Evolutionary conservation across 148 eudicot species (phyloP).

Genomic region (Camellia lanceoleosa): DNA sequence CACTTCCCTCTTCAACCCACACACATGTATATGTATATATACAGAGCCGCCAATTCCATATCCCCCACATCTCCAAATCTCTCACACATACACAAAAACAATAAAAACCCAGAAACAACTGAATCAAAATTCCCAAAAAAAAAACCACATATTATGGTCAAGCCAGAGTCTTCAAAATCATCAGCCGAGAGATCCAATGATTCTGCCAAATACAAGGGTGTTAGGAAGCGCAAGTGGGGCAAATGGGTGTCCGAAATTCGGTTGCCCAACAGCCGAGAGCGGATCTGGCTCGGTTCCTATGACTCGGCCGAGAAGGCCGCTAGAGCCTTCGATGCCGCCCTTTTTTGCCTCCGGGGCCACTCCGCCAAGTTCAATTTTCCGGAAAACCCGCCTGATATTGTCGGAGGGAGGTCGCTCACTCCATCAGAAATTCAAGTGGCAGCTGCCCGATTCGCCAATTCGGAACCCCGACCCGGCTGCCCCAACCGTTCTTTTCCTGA

Average conservation of each 20-base stretch:
- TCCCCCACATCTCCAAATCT: too few relatives aligned
- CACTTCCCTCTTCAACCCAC: too few relatives aligned
- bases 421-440: conserved; percentile 49
- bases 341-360: conserved; percentile 61
- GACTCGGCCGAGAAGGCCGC: conserved; percentile 63
- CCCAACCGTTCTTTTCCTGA: not conserved
- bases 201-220: too few relatives aligned
- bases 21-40: too few relatives aligned
- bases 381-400: conserved; percentile 47
- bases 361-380: conserved; percentile 70
- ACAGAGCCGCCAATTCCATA: too few relatives aligned
- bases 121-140: too few relatives aligned
- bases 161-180: too few relatives aligned
- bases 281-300: conserved; percentile 77
- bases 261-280: conserved; percentile 60
- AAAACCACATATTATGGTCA: too few relatives aligned
- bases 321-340: conserved; percentile 79
- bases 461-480: not conserved
- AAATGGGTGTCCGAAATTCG: conserved; percentile 78
- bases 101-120: too few relatives aligned
- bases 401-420: conserved; percentile 33
- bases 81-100: too few relatives aligned
- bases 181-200: too few relatives aligned
- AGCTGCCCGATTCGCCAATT: conserved; percentile 50
- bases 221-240: too few relatives aligned